Evolutionary conservation across 768 basidiomycete genomes (phyloP), one percentile per base, ranked within the genome.

Genomic region (Mycena kentingensis): DNA sequence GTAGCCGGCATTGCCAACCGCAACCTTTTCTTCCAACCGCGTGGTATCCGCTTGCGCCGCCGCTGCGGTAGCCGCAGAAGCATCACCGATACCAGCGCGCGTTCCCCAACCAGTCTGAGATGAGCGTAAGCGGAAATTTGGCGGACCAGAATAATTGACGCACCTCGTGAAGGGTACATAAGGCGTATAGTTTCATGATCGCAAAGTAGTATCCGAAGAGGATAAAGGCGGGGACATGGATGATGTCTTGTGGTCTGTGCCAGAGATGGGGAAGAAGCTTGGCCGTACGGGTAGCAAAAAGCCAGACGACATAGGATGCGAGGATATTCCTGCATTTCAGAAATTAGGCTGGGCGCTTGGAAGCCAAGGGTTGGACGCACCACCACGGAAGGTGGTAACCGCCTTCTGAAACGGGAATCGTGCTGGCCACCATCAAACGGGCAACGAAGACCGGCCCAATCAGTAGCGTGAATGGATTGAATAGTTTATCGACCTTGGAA

Each of bases 181-280:
- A 75, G 27, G 93, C 93, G 68, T 96, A 96, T 38, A 96, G 59
- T 72, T 95, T 96, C 93, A 98, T 96, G 62, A 96, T 73, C 16
- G 92, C 87, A 65, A 96, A 96, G 72, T 95, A 95, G 67, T 96
- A 96, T 22, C 93, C 93, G 66, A 96, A 95, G 4, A 86, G 66
- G 64, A 90, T 89, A 70, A 89, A 91, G 15, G 86, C 88, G n/a
- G 89, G 89, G 5, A 92, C 88, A 64, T 88, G 82, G 57, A 93
- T 81, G 61, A 91, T 78, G 59, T 92, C 85, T 58, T 81, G 77
- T 0, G 90, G 90, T 27, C 83, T 73, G 49, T 84, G 65, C 88
- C 88, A 91, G 10, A 92, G 74, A 73, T 92, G 89, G 0, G 90
- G 90, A 11, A 90, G 70, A 27, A 96, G 83, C 71, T 96, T 96